Percentiles rank a stretch among this genome's conserved stretches.
Conservation (phyloP, 805 yeast genomes). For the Scheffersomyces amazonensis region DNA sequence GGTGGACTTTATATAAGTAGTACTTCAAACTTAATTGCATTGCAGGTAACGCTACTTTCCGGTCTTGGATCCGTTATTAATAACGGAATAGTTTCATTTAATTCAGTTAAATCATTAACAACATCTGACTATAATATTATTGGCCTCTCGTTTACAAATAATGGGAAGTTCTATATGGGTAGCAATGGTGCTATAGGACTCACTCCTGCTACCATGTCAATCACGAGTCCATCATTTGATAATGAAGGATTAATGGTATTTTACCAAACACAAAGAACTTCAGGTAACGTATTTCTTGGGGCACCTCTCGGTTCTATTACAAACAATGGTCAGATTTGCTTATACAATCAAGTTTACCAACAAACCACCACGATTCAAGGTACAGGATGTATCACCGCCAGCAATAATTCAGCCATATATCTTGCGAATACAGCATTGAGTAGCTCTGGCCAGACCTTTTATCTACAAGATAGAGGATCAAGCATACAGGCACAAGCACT, state of each 20-base stretch:
- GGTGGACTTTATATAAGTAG: slow-evolving; percentile 23
- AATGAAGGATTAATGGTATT: slow-evolving; percentile 19
- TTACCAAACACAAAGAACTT: slow-evolving; percentile 8
- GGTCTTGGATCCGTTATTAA: slow-evolving; percentile 4
- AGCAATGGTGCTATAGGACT: slow-evolving; percentile 12
- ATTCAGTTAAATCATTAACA: slow-evolving; percentile 14
- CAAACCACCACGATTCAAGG: slow-evolving; percentile 21
- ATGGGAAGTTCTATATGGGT: slow-evolving; percentile 22
- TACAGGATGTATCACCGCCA: slow-evolving; percentile 22
- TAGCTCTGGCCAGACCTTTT: slow-evolving; percentile 14
- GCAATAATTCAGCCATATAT: slow-evolving; percentile 11
- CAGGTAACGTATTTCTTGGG: slow-evolving; percentile 10
- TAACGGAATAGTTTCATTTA: slow-evolving; percentile 20
- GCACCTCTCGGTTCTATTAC: slow-evolving; percentile 10
- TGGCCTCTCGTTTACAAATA: slow-evolving; percentile 15
- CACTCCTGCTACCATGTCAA: slow-evolving; percentile 11
- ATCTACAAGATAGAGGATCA: slow-evolving; percentile 15
- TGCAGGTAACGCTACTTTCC: neutral
- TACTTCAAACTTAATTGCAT: slow-evolving; percentile 10
- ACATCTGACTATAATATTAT: slow-evolving; percentile 16
- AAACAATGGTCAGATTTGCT: slow-evolving; percentile 26
- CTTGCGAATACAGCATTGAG: slow-evolving; percentile 11
- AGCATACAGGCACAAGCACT: slow-evolving; percentile 13
- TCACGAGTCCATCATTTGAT: slow-evolving; percentile 11
- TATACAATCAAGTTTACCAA: slow-evolving; percentile 16